Conservation (phyloP, 495 filamentous ascomycete species). For the Tuber melanosporum region DNA sequence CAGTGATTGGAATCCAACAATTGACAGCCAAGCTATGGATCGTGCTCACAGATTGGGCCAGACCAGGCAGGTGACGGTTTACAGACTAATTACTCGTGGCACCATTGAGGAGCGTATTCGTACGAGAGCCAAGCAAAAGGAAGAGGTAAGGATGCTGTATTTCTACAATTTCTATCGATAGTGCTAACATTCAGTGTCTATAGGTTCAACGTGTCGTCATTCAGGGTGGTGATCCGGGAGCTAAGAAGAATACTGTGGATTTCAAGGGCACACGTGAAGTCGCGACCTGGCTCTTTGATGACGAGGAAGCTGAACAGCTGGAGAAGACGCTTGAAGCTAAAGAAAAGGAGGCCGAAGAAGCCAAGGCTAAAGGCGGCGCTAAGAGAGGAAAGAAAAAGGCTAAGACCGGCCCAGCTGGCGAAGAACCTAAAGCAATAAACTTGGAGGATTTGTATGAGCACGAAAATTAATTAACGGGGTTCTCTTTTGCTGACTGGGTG, state of each 20-base stretch:
- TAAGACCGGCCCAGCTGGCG: constrained; percentile 45
- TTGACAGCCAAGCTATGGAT: constrained; percentile 98
- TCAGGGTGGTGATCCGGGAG: constrained; percentile 68
- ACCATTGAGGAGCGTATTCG: constrained; percentile 98
- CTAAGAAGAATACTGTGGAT: constrained; percentile 52
- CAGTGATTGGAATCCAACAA: constrained; percentile 98
- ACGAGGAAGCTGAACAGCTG: constrained; percentile 40
- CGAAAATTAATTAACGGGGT: not conserved
- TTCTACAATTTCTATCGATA: not conserved
- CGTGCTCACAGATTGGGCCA: constrained; percentile 96
- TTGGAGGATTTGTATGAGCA: constrained; percentile 39
- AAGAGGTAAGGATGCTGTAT: constrained; percentile 52
- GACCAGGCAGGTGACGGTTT: constrained; percentile 92
- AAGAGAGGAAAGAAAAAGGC: constrained; percentile 61
- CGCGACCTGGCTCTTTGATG: constrained; percentile 41
- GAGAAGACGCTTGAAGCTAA: constrained; percentile 46
- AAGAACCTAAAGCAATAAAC: constrained; percentile 35
- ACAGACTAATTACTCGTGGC: constrained; percentile 90
- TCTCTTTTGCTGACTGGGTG: not conserved
- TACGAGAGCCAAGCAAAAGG: constrained; percentile 94
- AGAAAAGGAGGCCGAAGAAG: constrained; percentile 39
- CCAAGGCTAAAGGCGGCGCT: constrained; percentile 40
- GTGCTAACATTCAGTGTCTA: constrained; percentile 12
- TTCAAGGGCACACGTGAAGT: constrained; percentile 46
- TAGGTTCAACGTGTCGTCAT: constrained; percentile 94